Evolutionary conservation across 768 basidiomycete genomes (phyloP).

Genomic region (Sistotremastrum niveocremeum): DNA sequence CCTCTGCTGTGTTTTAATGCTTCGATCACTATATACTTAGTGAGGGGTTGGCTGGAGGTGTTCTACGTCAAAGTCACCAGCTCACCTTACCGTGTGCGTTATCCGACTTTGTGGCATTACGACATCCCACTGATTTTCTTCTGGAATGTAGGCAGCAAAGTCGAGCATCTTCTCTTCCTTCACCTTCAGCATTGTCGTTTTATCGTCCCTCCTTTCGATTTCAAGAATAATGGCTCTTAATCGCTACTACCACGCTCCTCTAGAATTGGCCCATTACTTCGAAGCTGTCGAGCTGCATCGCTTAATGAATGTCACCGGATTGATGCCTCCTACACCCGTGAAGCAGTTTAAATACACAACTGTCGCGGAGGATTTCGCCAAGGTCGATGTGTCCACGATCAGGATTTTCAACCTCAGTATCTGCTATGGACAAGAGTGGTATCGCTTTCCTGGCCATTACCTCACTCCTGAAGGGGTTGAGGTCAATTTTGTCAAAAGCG

Average conservation of each 20-base stretch:
- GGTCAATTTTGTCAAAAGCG: slow-evolving; percentile 85
- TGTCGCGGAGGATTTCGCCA: slow-evolving; percentile 23
- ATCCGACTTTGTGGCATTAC: not conserved
- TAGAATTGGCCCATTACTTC: slow-evolving; percentile 55
- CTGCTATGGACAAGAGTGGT: slow-evolving; percentile 93
- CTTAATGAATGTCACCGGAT: slow-evolving; percentile 59
- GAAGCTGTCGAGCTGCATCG: slow-evolving; percentile 71
- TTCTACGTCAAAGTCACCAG: slow-evolving; percentile 61
- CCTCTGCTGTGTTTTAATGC: slow-evolving; percentile 90
- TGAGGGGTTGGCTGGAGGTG: slow-evolving; percentile 78
- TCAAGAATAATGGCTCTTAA: slow-evolving; percentile 72
- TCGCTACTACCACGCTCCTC: slow-evolving; percentile 84
- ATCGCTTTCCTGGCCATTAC: slow-evolving; percentile 86
- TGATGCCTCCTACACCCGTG: slow-evolving; percentile 34
- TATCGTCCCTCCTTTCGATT: slow-evolving; percentile 55
- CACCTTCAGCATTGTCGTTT: slow-evolving; percentile 57
- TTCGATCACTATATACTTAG: slow-evolving; percentile 71
- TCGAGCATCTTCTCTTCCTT: slow-evolving; percentile 61
- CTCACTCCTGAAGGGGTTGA: slow-evolving; percentile 71
- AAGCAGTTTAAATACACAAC: slow-evolving; percentile 15
- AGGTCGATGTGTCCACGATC: slow-evolving; percentile 57
- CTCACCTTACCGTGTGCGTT: slow-evolving; percentile 72
- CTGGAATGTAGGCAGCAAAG: slow-evolving; percentile 51
- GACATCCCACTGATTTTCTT: not conserved
- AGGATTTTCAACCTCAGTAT: slow-evolving; percentile 57